Evolutionary conservation across 179 eudicot species (phyloP).

Genomic region (Spergularia azorica): DNA sequence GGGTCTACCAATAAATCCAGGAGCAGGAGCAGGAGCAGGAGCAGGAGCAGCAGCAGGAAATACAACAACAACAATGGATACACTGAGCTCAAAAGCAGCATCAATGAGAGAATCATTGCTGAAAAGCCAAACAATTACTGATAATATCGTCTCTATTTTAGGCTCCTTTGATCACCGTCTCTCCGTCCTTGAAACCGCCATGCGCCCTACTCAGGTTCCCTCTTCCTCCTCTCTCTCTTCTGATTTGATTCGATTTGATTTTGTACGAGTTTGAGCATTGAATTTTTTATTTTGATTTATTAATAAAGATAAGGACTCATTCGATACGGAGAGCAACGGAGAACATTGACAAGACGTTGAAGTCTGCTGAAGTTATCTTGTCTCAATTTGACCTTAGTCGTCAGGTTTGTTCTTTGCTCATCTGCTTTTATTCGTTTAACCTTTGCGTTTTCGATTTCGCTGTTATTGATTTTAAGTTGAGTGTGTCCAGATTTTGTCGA

Average conservation of each 20-base stretch:
- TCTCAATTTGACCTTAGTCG: slow-evolving; percentile 80
- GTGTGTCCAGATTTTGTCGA: neutral
- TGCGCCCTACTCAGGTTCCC: slow-evolving; percentile 81
- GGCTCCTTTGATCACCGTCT: slow-evolving; percentile 88
- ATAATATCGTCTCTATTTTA: slow-evolving; percentile 63
- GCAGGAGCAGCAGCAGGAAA: slow-evolving; percentile 64
- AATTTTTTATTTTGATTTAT: neutral
- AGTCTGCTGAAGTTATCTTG: slow-evolving; percentile 82
- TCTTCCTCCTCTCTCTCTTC: slow-evolving; percentile 7
- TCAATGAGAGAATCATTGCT: slow-evolving; percentile 67
- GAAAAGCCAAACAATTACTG: slow-evolving; percentile 70
- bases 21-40: slow-evolving; percentile 32
- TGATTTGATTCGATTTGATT: slow-evolving; percentile 14
- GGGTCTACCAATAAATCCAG: slow-evolving; percentile 33
- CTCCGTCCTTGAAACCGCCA: slow-evolving; percentile 86
- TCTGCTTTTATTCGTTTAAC: neutral
- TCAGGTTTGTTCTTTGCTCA: slow-evolving; percentile 42
- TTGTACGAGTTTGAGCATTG: neutral
- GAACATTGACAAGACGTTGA: slow-evolving; percentile 80
- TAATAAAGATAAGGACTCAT: slow-evolving; percentile 66
- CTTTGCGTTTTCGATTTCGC: neutral
- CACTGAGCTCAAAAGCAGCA: slow-evolving; percentile 58
- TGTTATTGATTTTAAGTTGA: neutral
- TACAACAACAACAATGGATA: slow-evolving; percentile 43
- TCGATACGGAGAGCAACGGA: slow-evolving; percentile 83